phyloP scores from a whole-genome alignment of 371 early-diverging fungal genomes.

The Syncephalastrum racemosum region DNA sequence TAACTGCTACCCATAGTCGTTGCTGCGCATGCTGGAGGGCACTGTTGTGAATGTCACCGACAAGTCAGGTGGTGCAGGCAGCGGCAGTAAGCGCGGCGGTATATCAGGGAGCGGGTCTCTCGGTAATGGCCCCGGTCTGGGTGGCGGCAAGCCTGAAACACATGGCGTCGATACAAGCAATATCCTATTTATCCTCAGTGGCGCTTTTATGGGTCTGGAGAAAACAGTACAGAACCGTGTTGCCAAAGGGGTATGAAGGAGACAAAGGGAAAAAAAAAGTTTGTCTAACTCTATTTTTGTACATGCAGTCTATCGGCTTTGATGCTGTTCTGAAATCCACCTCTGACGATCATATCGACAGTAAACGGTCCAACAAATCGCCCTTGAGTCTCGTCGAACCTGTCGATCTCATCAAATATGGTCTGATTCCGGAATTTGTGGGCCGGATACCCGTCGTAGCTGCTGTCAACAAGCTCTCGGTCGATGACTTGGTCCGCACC shows the following conservation, averaged over 20 bases:
- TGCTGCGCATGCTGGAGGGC: conserved; percentile 88
- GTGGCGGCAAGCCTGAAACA: conserved; percentile 72
- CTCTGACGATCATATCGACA: conserved; percentile 10
- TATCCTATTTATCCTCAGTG: conserved; percentile 87
- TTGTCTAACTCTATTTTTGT: background rate
- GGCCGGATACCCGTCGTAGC: conserved; percentile 90
- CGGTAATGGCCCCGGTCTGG: conserved; percentile 30
- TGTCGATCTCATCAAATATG: conserved; percentile 82
- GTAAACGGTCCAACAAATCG: background rate
- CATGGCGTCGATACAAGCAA: conserved; percentile 89
- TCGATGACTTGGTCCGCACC: conserved; percentile 75
- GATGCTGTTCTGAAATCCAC: conserved; percentile 56
- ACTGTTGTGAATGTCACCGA: conserved; percentile 85
- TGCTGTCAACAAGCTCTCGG: conserved; percentile 66
- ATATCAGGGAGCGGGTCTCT: conserved; percentile 45
- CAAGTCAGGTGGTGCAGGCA: conserved; percentile 63
- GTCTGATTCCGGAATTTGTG: conserved; percentile 90
- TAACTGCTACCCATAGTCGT: conserved; percentile 25
- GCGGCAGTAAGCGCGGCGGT: conserved; percentile 35
- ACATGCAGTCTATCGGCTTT: conserved; percentile 68
- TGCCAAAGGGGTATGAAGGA: conserved; percentile 68
- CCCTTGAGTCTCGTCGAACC: conserved; percentile 70
- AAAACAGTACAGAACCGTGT: conserved; percentile 77
- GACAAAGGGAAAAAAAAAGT: background rate
- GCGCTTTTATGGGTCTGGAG: conserved; percentile 90